Evolutionary conservation across 2,329 filamentous ascomycete species (phyloP).

Genomic region (Penicillium crustosum): DNA sequence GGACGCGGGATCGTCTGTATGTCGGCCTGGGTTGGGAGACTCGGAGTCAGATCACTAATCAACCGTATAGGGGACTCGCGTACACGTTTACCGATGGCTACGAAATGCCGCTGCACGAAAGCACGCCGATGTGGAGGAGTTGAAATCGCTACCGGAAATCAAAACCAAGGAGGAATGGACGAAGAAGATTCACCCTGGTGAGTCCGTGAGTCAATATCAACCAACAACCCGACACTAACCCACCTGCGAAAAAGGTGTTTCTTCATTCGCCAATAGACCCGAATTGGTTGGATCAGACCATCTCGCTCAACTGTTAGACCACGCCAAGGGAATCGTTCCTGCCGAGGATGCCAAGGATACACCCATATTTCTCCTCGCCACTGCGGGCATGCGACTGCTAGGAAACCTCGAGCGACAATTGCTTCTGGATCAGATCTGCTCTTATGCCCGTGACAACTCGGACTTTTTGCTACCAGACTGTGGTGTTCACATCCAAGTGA

Average conservation of each 20-base stretch:
- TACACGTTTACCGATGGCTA: slow-evolving; percentile 93
- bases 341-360: slow-evolving; percentile 74
- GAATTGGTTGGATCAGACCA: slow-evolving; percentile 78
- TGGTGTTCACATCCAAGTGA: slow-evolving; percentile 84
- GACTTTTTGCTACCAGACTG: slow-evolving; percentile 88
- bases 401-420: slow-evolving; percentile 69
- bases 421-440: slow-evolving; percentile 75
- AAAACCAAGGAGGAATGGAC: slow-evolving; percentile 84
- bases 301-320: slow-evolving; percentile 73
- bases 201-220: slow-evolving; percentile 3
- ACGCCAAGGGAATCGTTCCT: slow-evolving; percentile 78
- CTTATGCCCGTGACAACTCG: slow-evolving; percentile 74
- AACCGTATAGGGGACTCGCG: slow-evolving; percentile 70
- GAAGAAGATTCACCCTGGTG: slow-evolving; percentile 89
- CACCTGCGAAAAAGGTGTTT: slow-evolving; percentile 60
- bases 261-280: slow-evolving; percentile 78
- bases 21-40: slow-evolving; percentile 22
- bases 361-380: slow-evolving; percentile 91
- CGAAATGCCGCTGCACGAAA: slow-evolving; percentile 68
- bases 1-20: slow-evolving; percentile 88
- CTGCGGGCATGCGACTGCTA: slow-evolving; percentile 88
- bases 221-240: slow-evolving; percentile 6
- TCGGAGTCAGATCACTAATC: slow-evolving; percentile 8
- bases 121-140: slow-evolving; percentile 58
- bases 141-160: slow-evolving; percentile 73